Conservation (phyloP, 768 basidiomycete genomes). For the Fomitopsis serialis region DNA sequence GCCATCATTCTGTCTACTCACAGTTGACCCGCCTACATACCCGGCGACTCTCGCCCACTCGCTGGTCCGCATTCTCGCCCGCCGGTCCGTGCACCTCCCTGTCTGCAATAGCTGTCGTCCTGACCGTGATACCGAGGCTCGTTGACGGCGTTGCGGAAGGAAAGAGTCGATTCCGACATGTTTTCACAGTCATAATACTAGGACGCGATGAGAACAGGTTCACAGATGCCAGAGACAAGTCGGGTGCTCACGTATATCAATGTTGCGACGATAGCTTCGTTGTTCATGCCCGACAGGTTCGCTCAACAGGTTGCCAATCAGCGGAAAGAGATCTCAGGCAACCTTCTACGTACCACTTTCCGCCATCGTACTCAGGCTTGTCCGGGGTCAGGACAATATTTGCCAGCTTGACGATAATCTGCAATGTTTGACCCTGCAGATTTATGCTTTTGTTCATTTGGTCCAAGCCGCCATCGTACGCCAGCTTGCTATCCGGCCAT, state of each 20-base stretch:
- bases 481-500: neutral
- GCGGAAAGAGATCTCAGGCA: neutral
- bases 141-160: conserved; percentile 25
- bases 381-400: conserved; percentile 28
- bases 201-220: conserved; percentile 10
- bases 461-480: neutral
- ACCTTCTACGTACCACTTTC: conserved; percentile 28
- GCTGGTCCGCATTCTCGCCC: no score
- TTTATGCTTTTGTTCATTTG: neutral
- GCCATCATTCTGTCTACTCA: no score
- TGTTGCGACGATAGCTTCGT: conserved; percentile 13
- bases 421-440: conserved; percentile 16
- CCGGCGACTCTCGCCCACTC: no score
- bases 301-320: conserved; percentile 12
- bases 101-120: neutral
- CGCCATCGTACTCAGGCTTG: conserved; percentile 24
- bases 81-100: no score
- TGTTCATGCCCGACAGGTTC: conserved; percentile 5
- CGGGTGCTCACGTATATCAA: conserved; percentile 2
- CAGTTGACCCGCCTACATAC: no score
- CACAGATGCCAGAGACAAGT: neutral
- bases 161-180: conserved; percentile 24
- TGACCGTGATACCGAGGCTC: neutral
- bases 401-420: conserved; percentile 38
- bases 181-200: conserved; percentile 27